A percentile compares a stretch with the other conserved stretches of the same genome.
phyloP scores from a whole-genome alignment of 805 yeast genomes.

The Maudiozyma bulderi region DNA sequence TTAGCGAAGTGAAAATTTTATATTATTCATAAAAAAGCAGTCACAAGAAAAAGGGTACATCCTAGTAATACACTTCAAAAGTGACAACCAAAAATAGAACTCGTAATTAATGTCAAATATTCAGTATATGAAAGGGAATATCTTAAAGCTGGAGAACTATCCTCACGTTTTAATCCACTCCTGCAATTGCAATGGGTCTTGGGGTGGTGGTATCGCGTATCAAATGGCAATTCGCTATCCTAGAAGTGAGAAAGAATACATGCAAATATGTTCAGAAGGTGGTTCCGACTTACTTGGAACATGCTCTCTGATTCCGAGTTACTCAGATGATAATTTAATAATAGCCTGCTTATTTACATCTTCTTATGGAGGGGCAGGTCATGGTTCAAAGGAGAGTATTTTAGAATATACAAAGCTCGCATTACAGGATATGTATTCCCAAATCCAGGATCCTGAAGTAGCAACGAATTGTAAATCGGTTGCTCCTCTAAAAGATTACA shows the following conservation, averaged over 20 bases:
- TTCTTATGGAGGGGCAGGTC: conserved; percentile 36
- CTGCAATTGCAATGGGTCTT: conserved; percentile 65
- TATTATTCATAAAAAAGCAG: background rate
- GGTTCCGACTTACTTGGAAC: conserved; percentile 39
- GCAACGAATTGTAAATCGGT: conserved; percentile 2
- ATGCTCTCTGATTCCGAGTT: conserved; percentile 20
- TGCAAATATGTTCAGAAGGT: conserved; percentile 16
- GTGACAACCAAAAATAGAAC: background rate
- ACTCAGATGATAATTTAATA: conserved; percentile 10
- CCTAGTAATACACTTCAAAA: background rate
- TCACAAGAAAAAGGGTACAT: background rate
- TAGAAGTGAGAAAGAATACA: conserved; percentile 42
- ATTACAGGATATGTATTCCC: conserved; percentile 34
- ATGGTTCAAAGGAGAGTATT: conserved; percentile 38
- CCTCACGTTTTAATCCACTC: conserved; percentile 60
- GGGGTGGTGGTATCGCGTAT: conserved; percentile 83
- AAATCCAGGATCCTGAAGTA: conserved; percentile 1
- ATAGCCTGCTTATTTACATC: conserved; percentile 73
- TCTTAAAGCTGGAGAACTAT: conserved; percentile 5
- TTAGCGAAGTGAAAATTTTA: background rate
- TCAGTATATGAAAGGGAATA: conserved; percentile 15
- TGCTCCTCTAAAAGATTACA: conserved; percentile 7
- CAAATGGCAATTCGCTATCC: conserved; percentile 48
- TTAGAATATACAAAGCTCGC: conserved; percentile 43
- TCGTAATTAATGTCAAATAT: conserved; percentile 8